Conservation (phyloP, 768 basidiomycete species). For the Mycena epipterygia region DNA sequence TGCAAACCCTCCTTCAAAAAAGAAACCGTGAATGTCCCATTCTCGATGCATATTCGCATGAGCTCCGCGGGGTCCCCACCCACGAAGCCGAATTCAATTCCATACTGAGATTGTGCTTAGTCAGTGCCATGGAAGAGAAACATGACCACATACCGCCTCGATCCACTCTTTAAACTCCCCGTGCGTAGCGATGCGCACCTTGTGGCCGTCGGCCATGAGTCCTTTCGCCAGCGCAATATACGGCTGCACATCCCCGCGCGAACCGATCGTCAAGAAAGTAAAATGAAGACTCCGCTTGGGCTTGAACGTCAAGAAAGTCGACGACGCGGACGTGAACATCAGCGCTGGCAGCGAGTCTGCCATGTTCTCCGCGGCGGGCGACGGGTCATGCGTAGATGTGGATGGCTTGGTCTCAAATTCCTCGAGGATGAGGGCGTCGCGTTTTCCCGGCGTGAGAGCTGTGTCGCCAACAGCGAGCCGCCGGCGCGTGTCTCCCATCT, state of each 20-base stretch:
- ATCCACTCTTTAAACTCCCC: conserved; percentile 97
- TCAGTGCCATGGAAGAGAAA: conserved; percentile 19
- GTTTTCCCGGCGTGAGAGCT: conserved; percentile 62
- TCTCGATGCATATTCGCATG: conserved; percentile 98
- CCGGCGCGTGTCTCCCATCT: conserved; percentile 80
- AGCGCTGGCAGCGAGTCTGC: conserved; percentile 86
- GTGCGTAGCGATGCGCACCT: conserved; percentile 92
- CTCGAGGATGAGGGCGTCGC: conserved; percentile 85
- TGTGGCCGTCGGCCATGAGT: conserved; percentile 90
- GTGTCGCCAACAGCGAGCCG: conserved; percentile 62
- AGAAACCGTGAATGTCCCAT: conserved; percentile 96
- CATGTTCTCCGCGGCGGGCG: conserved; percentile 66
- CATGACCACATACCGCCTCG: conserved; percentile 79
- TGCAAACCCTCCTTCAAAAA: conserved; percentile 92
- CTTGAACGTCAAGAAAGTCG: conserved; percentile 97
- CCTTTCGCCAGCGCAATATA: conserved; percentile 97
- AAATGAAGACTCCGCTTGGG: conserved; percentile 88
- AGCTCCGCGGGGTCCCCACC: conserved; percentile 98
- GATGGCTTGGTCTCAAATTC: conserved; percentile 76
- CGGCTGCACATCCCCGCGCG: conserved; percentile 97
- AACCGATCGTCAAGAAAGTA: conserved; percentile 96
- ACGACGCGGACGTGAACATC: conserved; percentile 97
- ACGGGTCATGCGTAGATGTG: conserved; percentile 56
- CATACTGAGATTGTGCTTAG: conserved; percentile 68
- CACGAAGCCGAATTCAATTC: conserved; percentile 95